Evolutionary conservation across 2,329 filamentous ascomycete genomes (phyloP).

Genomic region (Coccinonectria pachysandricola): DNA sequence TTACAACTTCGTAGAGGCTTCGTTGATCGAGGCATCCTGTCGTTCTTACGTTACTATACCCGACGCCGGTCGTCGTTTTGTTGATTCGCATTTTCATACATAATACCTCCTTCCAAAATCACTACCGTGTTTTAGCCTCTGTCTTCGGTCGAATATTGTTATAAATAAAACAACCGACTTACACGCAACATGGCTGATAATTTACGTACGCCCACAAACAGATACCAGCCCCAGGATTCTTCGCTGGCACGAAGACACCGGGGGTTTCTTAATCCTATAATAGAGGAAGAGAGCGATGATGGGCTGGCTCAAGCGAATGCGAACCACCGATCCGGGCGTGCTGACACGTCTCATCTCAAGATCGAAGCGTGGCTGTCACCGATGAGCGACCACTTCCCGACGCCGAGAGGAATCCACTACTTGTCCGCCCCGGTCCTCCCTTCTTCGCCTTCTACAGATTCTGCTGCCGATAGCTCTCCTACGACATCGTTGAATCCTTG

Average conservation of each 20-base stretch:
- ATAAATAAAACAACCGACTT: constrained; percentile 23
- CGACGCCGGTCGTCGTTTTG: constrained; percentile 28
- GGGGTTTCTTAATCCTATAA: constrained; percentile 54
- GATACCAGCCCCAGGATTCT: constrained; percentile 37
- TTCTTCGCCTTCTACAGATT: constrained; percentile 47
- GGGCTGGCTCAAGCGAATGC: constrained; percentile 14
- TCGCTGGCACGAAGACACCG: constrained; percentile 46
- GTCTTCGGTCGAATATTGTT: constrained; percentile 19
- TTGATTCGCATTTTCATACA: constrained; percentile 14
- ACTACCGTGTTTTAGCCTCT: no score
- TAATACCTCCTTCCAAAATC: no score
- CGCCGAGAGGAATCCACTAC: constrained; percentile 57
- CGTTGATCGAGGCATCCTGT: constrained; percentile 36
- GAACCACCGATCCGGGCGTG: constrained; percentile 17
- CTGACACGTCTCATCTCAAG: constrained; percentile 33
- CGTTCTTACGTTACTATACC: constrained; percentile 21
- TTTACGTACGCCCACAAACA: constrained; percentile 12
- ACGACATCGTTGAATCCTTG: constrained; percentile 48
- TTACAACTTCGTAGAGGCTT: constrained; percentile 23
- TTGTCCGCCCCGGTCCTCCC: constrained; percentile 52
- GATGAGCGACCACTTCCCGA: constrained; percentile 57
- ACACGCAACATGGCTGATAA: constrained; percentile 37
- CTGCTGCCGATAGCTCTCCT: constrained; percentile 43
- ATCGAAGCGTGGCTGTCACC: constrained; percentile 50
- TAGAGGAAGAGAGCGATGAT: constrained; percentile 44